Base-by-base conservation (phyloP, 164 flowering plant genomes). In the Nymphaea colorata region DNA sequence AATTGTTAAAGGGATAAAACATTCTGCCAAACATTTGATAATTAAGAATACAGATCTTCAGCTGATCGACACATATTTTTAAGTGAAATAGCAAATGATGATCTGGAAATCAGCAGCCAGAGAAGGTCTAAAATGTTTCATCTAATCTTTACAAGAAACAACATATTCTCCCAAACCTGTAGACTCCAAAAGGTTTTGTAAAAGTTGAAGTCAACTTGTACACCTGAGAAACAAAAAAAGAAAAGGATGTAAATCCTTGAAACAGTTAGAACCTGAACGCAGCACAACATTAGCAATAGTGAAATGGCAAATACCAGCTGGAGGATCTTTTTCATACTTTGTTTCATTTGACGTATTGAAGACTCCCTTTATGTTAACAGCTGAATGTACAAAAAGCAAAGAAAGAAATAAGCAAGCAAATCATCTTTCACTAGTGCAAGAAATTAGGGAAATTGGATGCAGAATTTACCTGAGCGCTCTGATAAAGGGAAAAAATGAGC, bases 401-500 rank as follows among this genome's bases (percentile, higher is more conserved):
- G 16, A 62, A 25, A 17, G 14, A 55, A 62, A 64, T n/a, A 61
- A 43, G 70, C 11, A 55, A 3, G 10, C 42, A 18, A 15, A 17
- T 59, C 16, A 3, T 47, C 3, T 12, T 47, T 7, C 3, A 47
- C 5, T 4, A 47, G 55, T 12, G 36, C 55, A 47, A 47, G 7
- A 47, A 6, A 47, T 47, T 6, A 47, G 55, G 17, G n/a, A 66
- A 11, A 17, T 15, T 2, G 15, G 4, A n/a, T n/a, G 16, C 11
- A 67, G 25, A 41, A 73, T 36, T n/a, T 74, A 91, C 99, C 99
- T 79, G 99, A 95, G 62, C 98, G 98, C 71, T 95, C 98, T 17
- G 99, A 95, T 44, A 95, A 73, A n/a, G 99, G 99, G 70, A 95
- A 95, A 69, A 95, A 88, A 72, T 95, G 99, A 44, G 99, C 98